Evolutionary conservation across 2,329 filamentous ascomycete species (phyloP).

Genomic region (Hypoxylon sp.): DNA sequence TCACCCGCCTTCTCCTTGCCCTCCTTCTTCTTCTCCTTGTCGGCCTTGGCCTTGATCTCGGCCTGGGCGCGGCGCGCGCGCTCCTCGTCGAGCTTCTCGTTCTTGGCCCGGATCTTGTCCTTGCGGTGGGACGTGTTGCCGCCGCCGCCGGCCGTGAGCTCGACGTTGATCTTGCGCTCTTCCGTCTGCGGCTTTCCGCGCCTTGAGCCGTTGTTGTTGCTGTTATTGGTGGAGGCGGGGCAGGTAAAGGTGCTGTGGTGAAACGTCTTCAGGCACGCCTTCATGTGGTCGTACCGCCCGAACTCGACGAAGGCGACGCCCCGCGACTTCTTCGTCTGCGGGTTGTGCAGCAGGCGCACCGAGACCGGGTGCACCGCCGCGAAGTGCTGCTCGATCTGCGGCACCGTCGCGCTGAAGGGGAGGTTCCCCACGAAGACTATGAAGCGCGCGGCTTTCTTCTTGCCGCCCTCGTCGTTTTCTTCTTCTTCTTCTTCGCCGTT

Average conservation of each 20-base stretch:
- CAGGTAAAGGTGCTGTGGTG: constrained; percentile 79
- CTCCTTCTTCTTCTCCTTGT: constrained; percentile 46
- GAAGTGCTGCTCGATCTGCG: constrained; percentile 78
- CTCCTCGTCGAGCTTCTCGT: constrained; percentile 80
- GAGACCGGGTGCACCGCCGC: constrained; percentile 73
- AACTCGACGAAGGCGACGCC: constrained; percentile 93
- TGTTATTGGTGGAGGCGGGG: constrained; percentile 54
- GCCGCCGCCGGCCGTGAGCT: constrained; percentile 90
- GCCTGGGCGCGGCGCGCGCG: constrained; percentile 57
- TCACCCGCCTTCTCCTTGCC: constrained; percentile 31
- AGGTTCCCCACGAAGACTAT: constrained; percentile 91
- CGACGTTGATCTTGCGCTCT: constrained; percentile 86
- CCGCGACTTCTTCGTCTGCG: constrained; percentile 69
- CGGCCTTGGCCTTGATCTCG: constrained; percentile 53
- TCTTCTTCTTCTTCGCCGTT: constrained; percentile 17
- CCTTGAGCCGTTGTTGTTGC: constrained; percentile 49
- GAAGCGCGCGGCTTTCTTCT: constrained; percentile 65
- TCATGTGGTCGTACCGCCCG: constrained; percentile 84
- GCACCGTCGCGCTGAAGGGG: constrained; percentile 80
- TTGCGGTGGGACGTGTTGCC: constrained; percentile 76
- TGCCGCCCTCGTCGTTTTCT: constrained; percentile 6
- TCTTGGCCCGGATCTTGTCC: constrained; percentile 85
- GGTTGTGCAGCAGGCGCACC: constrained; percentile 77
- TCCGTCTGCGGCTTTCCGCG: constrained; percentile 41
- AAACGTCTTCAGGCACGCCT: constrained; percentile 89